Percentiles rank a stretch among this genome's conserved stretches.
Evolutionary conservation across 192 early-diverging fungal species (phyloP).

Genomic region (Chytriomyces hyalinus): DNA sequence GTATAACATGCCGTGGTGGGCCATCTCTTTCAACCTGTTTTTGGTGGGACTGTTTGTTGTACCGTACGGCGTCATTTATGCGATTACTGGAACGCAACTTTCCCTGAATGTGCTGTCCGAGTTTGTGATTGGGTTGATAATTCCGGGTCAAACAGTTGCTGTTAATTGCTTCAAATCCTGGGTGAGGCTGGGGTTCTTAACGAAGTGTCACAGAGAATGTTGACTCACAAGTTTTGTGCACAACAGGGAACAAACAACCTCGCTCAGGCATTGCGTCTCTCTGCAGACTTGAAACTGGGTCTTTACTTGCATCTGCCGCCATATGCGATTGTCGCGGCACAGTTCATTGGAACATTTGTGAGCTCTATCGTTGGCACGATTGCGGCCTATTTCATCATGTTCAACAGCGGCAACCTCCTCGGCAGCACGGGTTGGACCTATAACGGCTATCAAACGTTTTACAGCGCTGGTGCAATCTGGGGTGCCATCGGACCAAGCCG

Average conservation of each 20-base stretch:
- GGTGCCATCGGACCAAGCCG: conserved; percentile 67
- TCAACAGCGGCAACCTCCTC: conserved; percentile 12
- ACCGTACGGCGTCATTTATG: conserved; percentile 69
- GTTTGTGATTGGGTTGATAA: conserved; percentile 62
- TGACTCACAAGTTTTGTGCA: no score
- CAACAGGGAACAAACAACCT: conserved; percentile 63
- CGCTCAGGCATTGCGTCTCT: conserved; percentile 64
- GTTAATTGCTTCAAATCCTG: conserved; percentile 76
- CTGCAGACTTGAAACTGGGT: conserved; percentile 66
- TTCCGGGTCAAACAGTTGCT: conserved; percentile 66
- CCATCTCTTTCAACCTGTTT: conserved; percentile 39
- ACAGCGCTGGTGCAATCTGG: conserved; percentile 41
- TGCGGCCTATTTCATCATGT: conserved; percentile 55
- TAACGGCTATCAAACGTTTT: conserved; percentile 33
- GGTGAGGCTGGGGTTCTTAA: conserved; percentile 35
- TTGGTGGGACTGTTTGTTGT: conserved; percentile 60
- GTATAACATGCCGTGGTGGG: conserved; percentile 45
- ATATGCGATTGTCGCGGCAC: conserved; percentile 75
- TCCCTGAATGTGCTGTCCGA: conserved; percentile 67
- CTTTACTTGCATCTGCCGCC: conserved; percentile 81
- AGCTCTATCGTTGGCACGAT: conserved; percentile 72
- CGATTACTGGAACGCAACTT: conserved; percentile 58
- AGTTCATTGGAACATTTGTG: conserved; percentile 72
- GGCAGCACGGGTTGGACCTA: conserved; percentile 19
- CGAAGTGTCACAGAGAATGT: no score